These are phyloP conservation scores for Gynochthodes officinalis DNA, from an alignment of 257 asterid genomes.

Conservation along the genomic window DNA sequence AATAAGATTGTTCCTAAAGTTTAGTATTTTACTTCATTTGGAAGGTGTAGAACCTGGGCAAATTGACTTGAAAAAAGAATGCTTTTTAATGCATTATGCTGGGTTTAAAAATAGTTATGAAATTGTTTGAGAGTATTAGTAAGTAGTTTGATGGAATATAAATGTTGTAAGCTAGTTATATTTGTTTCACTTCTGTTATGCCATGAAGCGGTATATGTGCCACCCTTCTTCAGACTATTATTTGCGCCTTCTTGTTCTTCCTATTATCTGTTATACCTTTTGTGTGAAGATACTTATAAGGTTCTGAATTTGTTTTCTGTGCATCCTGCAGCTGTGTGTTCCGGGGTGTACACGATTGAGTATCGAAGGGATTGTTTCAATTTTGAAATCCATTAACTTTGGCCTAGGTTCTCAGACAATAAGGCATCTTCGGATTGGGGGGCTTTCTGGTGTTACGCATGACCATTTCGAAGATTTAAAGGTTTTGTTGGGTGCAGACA, in stretches of 20 bases:
- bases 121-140: neutral
- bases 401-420: constrained; percentile 41
- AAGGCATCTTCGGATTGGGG: constrained; percentile 66
- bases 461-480: constrained; percentile 54
- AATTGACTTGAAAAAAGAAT: neutral
- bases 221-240: neutral
- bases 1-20: neutral
- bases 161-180: neutral
- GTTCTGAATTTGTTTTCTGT: constrained; percentile 15
- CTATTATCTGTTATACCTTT: neutral
- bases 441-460: constrained; percentile 51
- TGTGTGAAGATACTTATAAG: no score
- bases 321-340: constrained; percentile 58
- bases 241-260: neutral
- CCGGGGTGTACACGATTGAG: constrained; percentile 80
- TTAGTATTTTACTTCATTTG: neutral
- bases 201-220: neutral
- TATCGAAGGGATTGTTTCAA: constrained; percentile 53
- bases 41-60: neutral
- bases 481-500: constrained; percentile 40
- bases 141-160: neutral
- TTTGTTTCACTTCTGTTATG: neutral
- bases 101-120: no score
- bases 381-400: constrained; percentile 43
- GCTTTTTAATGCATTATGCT: neutral